A percentile compares a stretch with the other conserved stretches of the same genome.
Evolutionary conservation across 306 rosid genomes (phyloP).

Genomic region (Acacia crassicarpa): DNA sequence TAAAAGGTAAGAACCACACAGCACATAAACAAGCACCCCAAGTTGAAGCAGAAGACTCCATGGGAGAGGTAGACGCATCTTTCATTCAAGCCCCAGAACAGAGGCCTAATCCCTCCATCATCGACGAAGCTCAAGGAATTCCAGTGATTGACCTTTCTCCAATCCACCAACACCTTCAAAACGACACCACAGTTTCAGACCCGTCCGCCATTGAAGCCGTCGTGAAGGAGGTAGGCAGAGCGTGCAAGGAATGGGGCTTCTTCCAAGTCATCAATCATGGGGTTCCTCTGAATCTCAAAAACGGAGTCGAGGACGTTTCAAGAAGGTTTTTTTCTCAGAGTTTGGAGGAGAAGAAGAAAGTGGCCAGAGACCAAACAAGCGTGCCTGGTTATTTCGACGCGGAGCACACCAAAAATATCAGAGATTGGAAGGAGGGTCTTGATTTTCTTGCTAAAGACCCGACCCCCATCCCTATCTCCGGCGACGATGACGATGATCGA

Average conservation of each 20-base stretch:
- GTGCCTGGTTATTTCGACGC: background rate
- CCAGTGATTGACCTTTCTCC: background rate
- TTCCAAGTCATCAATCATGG: constrained; percentile 66
- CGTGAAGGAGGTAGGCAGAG: background rate
- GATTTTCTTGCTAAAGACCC: background rate
- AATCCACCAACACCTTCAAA: background rate
- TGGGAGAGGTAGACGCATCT: background rate
- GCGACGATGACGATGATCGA: background rate
- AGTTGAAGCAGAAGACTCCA: background rate
- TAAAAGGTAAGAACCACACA: background rate
- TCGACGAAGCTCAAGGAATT: background rate
- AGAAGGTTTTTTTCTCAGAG: constrained; percentile 52
- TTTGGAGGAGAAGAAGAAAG: constrained; percentile 53
- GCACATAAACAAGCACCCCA: background rate
- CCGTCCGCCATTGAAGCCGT: background rate
- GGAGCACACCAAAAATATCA: background rate
- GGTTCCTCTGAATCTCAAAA: constrained; percentile 43
- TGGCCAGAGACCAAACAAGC: constrained; percentile 25
- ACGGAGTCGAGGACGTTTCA: constrained; percentile 42
- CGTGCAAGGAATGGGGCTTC: constrained; percentile 3
- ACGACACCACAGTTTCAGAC: background rate
- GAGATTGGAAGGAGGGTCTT: background rate
- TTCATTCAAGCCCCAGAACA: constrained; percentile 18
- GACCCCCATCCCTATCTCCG: background rate
- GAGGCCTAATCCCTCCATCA: background rate